Conservation (phyloP, 257 asterid genomes). For the Plantago elongata region DNA sequence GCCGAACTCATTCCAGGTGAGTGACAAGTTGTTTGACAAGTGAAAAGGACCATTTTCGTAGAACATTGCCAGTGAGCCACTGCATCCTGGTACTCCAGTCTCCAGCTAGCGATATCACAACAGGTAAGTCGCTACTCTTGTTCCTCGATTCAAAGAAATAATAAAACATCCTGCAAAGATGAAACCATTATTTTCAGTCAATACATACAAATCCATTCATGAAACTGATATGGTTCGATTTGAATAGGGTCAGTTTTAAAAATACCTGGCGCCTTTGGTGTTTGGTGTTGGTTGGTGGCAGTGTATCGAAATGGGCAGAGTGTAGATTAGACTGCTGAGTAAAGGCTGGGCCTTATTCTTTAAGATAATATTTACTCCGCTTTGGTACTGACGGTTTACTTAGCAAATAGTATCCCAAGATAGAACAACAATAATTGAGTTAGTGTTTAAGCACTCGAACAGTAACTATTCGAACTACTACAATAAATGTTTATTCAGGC, state of each 20-base stretch:
- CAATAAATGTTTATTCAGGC: no score
- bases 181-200: background rate
- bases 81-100: slow-evolving; percentile 78
- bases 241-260: background rate
- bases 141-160: slow-evolving; percentile 60
- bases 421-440: no score
- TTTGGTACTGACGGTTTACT: no score
- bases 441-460: no score
- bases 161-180: slow-evolving; percentile 57
- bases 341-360: no score
- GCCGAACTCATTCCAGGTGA: slow-evolving; percentile 54
- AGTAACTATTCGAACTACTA: no score
- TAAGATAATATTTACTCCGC: no score
- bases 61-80: slow-evolving; percentile 54
- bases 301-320: no score
- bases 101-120: slow-evolving; percentile 62
- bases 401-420: no score
- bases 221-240: no score
- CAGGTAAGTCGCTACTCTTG: slow-evolving; percentile 41
- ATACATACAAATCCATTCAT: background rate
- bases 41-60: slow-evolving; percentile 68
- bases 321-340: no score
- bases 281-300: no score
- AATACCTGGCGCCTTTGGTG: slow-evolving; percentile 56
- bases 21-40: slow-evolving; percentile 38